Percentiles rank a stretch among this genome's conserved stretches.
Conservation (phyloP, 371 early-diverging fungal genomes). For the Parasitella parasitica region DNA sequence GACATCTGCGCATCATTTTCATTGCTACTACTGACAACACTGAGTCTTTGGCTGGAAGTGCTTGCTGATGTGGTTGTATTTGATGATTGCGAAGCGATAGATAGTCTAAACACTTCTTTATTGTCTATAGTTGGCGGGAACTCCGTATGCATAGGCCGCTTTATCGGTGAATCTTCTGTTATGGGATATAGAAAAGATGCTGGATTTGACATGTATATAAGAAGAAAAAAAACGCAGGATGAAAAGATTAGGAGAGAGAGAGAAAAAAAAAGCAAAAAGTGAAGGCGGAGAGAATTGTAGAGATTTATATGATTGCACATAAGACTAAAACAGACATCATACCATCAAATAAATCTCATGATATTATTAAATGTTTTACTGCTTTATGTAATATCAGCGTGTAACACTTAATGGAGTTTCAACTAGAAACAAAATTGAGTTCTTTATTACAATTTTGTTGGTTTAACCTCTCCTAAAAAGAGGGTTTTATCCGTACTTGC, state of each 20-base stretch:
- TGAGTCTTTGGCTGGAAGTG: conserved; percentile 30
- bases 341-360: background rate
- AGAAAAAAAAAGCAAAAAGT: conserved; percentile 4
- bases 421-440: background rate
- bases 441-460: conserved; percentile 27
- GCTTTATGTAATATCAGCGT: background rate
- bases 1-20: conserved; percentile 18
- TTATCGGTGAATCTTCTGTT: background rate
- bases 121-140: conserved; percentile 12
- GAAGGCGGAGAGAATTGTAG: background rate
- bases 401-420: background rate
- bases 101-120: conserved; percentile 28
- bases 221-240: conserved; percentile 3
- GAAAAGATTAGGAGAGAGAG: background rate
- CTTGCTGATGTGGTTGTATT: conserved; percentile 24
- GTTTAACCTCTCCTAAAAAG: conserved; percentile 83
- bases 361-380: no score
- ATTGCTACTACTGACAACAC: conserved; percentile 20
- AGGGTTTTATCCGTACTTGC: conserved; percentile 85
- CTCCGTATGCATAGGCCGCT: conserved; percentile 7
- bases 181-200: background rate
- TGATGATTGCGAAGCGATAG: conserved; percentile 39
- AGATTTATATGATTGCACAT: no score
- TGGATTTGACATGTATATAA: background rate
- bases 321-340: no score